phyloP scores from a whole-genome alignment of 164 flowering plant genomes.

The Saururus chinensis region DNA sequence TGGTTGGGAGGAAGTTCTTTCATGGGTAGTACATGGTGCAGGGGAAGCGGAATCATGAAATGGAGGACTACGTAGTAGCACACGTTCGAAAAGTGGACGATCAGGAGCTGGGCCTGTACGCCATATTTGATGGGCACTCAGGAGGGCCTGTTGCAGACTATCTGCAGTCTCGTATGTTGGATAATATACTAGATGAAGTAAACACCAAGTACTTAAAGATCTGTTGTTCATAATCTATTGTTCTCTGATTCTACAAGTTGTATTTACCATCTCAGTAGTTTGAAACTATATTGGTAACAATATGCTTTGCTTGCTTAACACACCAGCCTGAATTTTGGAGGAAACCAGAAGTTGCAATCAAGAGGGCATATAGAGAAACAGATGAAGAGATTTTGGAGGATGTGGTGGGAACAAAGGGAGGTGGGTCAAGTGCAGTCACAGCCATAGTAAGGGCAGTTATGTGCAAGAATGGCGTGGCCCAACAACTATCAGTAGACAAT shows the following conservation, averaged over 20 bases:
- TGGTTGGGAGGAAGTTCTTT: background rate
- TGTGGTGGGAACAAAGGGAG: slow-evolving; percentile 40
- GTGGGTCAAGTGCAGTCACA: slow-evolving; percentile 90
- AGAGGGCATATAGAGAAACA: slow-evolving; percentile 52
- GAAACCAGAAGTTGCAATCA: slow-evolving; percentile 48
- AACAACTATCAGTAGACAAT: slow-evolving; percentile 77
- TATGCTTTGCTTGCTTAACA: too few relatives aligned
- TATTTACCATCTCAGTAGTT: background rate
- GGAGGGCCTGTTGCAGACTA: background rate
- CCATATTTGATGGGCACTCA: background rate
- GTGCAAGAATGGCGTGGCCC: slow-evolving; percentile 58
- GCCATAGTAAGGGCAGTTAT: slow-evolving; percentile 65
- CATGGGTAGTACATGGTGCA: background rate
- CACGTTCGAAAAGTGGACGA: background rate
- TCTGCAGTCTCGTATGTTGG: background rate
- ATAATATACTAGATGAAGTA: slow-evolving; percentile 1
- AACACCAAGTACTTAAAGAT: background rate
- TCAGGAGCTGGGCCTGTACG: background rate
- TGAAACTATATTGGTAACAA: too few relatives aligned
- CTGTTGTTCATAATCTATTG: too few relatives aligned
- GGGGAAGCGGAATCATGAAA: background rate
- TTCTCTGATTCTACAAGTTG: too few relatives aligned
- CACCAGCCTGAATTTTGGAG: slow-evolving; percentile 4
- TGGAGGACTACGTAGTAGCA: background rate
- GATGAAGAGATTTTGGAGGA: slow-evolving; percentile 52